phyloP scores from a whole-genome alignment of 2,329 filamentous ascomycete genomes.

The Cordyceps cateniannulata region DNA sequence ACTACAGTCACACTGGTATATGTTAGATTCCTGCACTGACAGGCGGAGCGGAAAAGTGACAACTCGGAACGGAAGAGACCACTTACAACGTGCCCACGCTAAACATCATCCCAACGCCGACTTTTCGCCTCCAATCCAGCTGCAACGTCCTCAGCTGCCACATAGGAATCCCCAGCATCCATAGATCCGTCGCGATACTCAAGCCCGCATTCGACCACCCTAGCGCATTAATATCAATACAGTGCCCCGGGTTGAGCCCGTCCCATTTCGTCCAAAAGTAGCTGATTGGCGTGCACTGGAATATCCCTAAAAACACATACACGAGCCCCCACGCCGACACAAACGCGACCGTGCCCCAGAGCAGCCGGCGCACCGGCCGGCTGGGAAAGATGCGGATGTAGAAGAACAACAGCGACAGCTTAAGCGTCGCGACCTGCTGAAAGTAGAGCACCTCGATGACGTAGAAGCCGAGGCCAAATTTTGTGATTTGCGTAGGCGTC shows the following conservation, averaged over 20 bases:
- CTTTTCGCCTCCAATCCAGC: slow-evolving; percentile 35
- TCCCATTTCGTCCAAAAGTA: slow-evolving; percentile 38
- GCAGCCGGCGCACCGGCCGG: slow-evolving; percentile 20
- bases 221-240: slow-evolving; percentile 33
- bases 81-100: slow-evolving; percentile 34
- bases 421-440: slow-evolving; percentile 29
- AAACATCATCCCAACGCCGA: slow-evolving; percentile 37
- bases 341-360: slow-evolving; percentile 28
- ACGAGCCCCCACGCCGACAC: slow-evolving; percentile 23
- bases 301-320: slow-evolving; percentile 27
- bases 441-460: slow-evolving; percentile 33
- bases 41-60: too few relatives aligned
- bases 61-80: not conserved
- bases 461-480: slow-evolving; percentile 26
- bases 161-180: slow-evolving; percentile 36
- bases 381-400: slow-evolving; percentile 36
- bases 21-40: not conserved
- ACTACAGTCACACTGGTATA: slow-evolving; percentile 23
- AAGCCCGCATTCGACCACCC: slow-evolving; percentile 36
- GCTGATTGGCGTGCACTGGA: slow-evolving; percentile 33
- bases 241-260: slow-evolving; percentile 31
- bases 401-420: slow-evolving; percentile 35
- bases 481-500: slow-evolving; percentile 16
- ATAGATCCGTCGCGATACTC: slow-evolving; percentile 35
- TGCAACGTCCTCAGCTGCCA: slow-evolving; percentile 29